Evolutionary conservation across 352 stramenopile genomes (phyloP), one percentile per base, ranked within the genome.

Genomic region (Phytopythium delawarense): DNA sequence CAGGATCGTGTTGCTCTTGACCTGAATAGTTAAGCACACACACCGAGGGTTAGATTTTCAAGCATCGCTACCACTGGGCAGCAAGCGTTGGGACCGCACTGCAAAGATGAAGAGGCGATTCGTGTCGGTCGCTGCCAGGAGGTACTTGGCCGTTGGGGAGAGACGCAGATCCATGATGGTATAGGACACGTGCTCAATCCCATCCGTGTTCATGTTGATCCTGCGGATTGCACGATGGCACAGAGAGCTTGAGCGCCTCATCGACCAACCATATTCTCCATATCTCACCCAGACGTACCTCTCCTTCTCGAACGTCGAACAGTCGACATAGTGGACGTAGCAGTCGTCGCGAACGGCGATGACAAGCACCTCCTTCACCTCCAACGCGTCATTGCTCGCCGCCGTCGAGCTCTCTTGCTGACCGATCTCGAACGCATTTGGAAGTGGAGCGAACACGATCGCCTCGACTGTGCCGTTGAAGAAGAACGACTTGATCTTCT

Each of bases 151-250:
- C 55, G 67, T 88, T 0, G 86, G 84, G 7, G 84, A 92, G 28
- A 88, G 59, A 28, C 72, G 84, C 51, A 95, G 61, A 57, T 95
- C 82, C 80, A 95, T 89, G 59, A 95, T 95, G 49, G 81, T 91
- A 64, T 91, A 95, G 25, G 86, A 95, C 8, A 93, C 84, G 66
- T 95, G 86, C 62, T 95, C 86, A 45, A 92, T 95, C 13, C 68
- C 81, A 49, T 95, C 86, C 32, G 81, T 71, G 61, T 95, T 95
- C 84, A 95, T 95, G 62, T 93, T 95, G 16, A 95, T 62, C 59
- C 86, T 92, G 30, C 7, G 61, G 15, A 39, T 40, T 15, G 35
- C 35, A 40, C 35, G 35, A 40, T 15, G 7, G 1, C 35, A 40
- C 35, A 40, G 35, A 40, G 35, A 13, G 35, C 35, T 40, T 40